A percentile compares a stretch with the other conserved stretches of the same genome.
Evolutionary conservation across 768 basidiomycete species (phyloP).

Genomic region (Steccherinum ochraceum): DNA sequence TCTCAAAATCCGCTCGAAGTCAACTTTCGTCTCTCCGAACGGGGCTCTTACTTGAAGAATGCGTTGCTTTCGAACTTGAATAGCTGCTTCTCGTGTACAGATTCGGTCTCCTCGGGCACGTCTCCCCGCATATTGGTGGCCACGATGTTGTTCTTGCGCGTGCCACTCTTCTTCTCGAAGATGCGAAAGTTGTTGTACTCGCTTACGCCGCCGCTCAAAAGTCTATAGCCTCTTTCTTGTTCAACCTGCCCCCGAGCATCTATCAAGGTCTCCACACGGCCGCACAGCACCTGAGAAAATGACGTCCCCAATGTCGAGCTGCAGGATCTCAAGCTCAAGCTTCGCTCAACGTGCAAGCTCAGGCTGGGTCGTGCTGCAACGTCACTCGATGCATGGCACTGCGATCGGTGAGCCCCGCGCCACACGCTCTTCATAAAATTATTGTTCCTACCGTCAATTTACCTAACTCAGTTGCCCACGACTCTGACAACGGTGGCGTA

Average conservation of each 20-base stretch:
- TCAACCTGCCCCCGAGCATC: neutral
- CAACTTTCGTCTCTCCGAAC: too few species aligned
- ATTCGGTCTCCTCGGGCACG: constrained; percentile 31
- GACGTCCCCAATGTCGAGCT: constrained; percentile 8
- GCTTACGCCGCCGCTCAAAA: constrained; percentile 10
- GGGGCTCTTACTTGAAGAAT: constrained; percentile 54
- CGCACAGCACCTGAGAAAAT: too few species aligned
- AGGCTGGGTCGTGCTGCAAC: neutral
- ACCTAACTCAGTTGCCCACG: too few species aligned
- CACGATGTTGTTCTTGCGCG: constrained; percentile 44
- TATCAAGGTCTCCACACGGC: too few species aligned
- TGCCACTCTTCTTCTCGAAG: constrained; percentile 49
- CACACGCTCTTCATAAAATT: too few species aligned
- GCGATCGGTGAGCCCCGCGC: too few species aligned
- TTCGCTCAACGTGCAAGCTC: neutral
- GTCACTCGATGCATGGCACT: too few species aligned
- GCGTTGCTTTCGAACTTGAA: constrained; percentile 19
- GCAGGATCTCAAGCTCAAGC: constrained; percentile 11
- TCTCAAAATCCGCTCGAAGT: too few species aligned
- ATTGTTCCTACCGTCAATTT: too few species aligned
- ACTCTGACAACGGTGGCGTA: too few species aligned
- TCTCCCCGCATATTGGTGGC: constrained; percentile 52
- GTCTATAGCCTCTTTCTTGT: constrained; percentile 9
- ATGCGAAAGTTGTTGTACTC: constrained; percentile 38
- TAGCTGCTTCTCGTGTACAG: constrained; percentile 43